Evolutionary conservation across 345 rosid genomes (phyloP), one percentile per base, ranked within the genome.

Genomic region (Gossypium mustelinum): DNA sequence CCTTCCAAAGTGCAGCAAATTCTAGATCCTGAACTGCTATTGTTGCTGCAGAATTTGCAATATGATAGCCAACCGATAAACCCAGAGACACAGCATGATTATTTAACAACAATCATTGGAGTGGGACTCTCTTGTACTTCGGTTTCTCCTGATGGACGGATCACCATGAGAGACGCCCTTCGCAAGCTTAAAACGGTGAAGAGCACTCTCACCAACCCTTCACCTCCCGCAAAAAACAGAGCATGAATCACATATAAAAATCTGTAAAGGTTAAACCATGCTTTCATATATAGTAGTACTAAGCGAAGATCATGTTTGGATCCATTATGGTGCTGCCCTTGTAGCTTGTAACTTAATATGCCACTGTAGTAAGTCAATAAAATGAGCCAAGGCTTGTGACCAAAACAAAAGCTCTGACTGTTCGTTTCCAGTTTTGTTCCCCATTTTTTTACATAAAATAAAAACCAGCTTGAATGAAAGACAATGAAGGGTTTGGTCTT

Each of bases 61-160:
- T 2, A 41, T 2, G 64, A 43, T 39, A 29, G 18, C 20, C 47
- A 43, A 11, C 2, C 8, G 10, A 20, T 7, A 17, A 39, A 25
- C 24, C 51, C 51, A 7, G 73, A 71, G 18, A 63, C n/a, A 39
- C n/a, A 64, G 3, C 43, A 41, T 7, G 83, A 77, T 48, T 83
- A 81, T 20, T 52, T 87, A 77, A 72, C 59, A 14, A 80, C 79
- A 43, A 47, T 82, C 25, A 25, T 84, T 17, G 89, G 80, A 18
- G 79, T 81, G 57, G 89, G 89, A 17, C 79, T 87, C 44, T 69
- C 82, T 59, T 86, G 89, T 68, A 75, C 81, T 6, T 50, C 58
- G 0, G 67, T 70, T 44, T 79, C 85, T 73, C 84, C 89, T 54
- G 80, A 73, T 60, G 78, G 61, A 2, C 72, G 91, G 43, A 74